phyloP scores from a whole-genome alignment of 208 protist species.

The Acanthamoeba lenticulata region DNA sequence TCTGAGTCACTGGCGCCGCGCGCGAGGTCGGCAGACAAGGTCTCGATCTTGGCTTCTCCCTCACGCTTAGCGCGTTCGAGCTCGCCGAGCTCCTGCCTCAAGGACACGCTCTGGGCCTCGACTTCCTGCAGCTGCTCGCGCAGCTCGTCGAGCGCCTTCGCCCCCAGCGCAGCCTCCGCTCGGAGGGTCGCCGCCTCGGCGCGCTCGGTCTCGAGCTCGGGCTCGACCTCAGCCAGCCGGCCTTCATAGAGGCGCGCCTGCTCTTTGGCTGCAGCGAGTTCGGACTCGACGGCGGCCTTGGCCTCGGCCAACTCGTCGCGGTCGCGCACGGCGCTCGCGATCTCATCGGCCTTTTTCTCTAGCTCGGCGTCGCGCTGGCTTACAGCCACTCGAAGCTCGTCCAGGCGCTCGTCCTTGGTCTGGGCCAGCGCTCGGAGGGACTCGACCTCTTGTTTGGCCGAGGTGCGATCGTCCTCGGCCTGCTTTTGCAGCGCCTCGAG shows the following conservation, averaged over 20 bases:
- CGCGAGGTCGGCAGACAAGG: no score
- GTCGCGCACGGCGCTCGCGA: background rate
- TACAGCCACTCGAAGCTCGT: background rate
- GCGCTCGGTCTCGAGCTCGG: background rate
- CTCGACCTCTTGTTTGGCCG: background rate
- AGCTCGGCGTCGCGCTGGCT: background rate
- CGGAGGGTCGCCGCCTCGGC: background rate
- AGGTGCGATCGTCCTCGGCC: background rate
- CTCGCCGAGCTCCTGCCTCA: no score
- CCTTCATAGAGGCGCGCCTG: background rate
- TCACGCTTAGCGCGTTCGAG: no score
- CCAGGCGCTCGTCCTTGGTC: background rate
- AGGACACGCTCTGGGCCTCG: no score
- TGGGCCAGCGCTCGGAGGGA: background rate
- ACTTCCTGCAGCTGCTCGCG: no score
- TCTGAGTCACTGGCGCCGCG: no score
- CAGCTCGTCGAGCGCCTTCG: background rate
- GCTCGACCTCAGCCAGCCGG: background rate
- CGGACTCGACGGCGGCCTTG: background rate
- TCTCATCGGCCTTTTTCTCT: background rate
- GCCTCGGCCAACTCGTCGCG: background rate
- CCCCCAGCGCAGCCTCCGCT: no score
- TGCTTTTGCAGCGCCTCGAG: background rate
- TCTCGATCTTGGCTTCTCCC: no score
- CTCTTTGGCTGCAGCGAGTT: background rate